These are phyloP conservation scores for Xerocomus nothofagi DNA, from an alignment of 1,284 basidiomycete species.

Conservation along the genomic window DNA sequence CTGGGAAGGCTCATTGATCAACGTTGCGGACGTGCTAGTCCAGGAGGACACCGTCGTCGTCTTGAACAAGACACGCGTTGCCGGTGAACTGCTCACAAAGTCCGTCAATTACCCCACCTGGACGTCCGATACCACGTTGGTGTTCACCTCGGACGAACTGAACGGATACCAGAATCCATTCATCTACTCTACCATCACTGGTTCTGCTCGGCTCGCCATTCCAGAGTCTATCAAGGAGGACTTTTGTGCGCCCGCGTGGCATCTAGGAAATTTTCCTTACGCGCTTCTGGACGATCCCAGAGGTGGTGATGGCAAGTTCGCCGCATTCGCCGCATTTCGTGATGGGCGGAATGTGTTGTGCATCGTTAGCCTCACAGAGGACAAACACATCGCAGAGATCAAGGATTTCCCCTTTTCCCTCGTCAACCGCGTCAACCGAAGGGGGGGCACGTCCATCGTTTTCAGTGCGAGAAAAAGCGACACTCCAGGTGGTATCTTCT, in stretches of 20 bases:
- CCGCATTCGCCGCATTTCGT: conserved; percentile 48
- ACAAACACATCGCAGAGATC: conserved; percentile 32
- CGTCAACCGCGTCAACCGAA: conserved; percentile 41
- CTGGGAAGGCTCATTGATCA: conserved; percentile 69
- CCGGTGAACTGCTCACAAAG: conserved; percentile 48
- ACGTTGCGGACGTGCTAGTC: conserved; percentile 49
- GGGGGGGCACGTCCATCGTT: conserved; percentile 32
- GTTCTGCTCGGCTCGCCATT: conserved; percentile 43
- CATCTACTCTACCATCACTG: conserved; percentile 40
- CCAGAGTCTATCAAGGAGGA: conserved; percentile 48
- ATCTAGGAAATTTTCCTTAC: conserved; percentile 50
- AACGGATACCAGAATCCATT: conserved; percentile 66
- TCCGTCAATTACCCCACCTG: conserved; percentile 60
- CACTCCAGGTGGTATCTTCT: conserved; percentile 28
- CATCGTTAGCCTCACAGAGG: conserved; percentile 42
- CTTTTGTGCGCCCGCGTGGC: conserved; percentile 59
- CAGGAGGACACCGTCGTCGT: conserved; percentile 34
- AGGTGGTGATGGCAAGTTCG: conserved; percentile 34
- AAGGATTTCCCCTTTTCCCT: conserved; percentile 47
- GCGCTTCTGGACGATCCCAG: conserved; percentile 41
- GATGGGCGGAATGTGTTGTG: conserved; percentile 54
- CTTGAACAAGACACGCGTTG: conserved; percentile 40
- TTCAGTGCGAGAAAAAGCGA: conserved; percentile 29
- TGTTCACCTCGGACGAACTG: conserved; percentile 67
- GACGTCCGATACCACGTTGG: conserved; percentile 55